These are phyloP conservation scores for Erythrobasidium yunnanense DNA, from an alignment of 768 basidiomycete genomes.

Conservation along the genomic window DNA sequence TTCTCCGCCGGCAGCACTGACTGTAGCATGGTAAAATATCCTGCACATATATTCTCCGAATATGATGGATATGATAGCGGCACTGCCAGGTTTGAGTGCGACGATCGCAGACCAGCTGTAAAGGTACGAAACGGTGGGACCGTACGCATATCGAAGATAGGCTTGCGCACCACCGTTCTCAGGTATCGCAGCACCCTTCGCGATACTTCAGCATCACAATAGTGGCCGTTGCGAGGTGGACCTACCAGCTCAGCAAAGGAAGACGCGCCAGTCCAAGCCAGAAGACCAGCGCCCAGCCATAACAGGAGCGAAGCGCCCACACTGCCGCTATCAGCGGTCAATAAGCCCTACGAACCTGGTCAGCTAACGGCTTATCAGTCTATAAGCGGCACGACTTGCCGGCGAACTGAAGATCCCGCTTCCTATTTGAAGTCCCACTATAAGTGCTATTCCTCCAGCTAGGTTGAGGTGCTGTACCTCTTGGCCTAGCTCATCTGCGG, in stretches of 20 bases:
- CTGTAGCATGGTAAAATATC: slow-evolving; percentile 66
- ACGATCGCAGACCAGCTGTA: slow-evolving; percentile 94
- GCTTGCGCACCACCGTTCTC: slow-evolving; percentile 53
- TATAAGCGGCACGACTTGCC: background rate
- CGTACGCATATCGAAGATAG: slow-evolving; percentile 80
- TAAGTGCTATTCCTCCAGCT: slow-evolving; percentile 28
- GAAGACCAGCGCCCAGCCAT: slow-evolving; percentile 69
- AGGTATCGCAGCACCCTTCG: slow-evolving; percentile 68
- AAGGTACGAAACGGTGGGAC: slow-evolving; percentile 72
- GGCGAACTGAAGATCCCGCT: slow-evolving; percentile 32
- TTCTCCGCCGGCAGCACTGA: slow-evolving; percentile 41
- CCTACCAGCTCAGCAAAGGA: slow-evolving; percentile 32
- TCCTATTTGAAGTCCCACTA: slow-evolving; percentile 33
- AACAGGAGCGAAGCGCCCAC: slow-evolving; percentile 79
- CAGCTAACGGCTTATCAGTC: slow-evolving; percentile 38
- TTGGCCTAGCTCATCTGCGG: background rate
- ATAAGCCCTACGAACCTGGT: slow-evolving; percentile 67
- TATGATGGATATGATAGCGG: slow-evolving; percentile 21
- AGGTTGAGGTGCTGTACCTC: slow-evolving; percentile 24
- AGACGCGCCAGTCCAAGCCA: slow-evolving; percentile 84
- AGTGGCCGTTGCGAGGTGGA: background rate
- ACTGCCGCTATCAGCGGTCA: slow-evolving; percentile 75
- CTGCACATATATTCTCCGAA: slow-evolving; percentile 61
- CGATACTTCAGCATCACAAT: background rate
- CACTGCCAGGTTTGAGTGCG: slow-evolving; percentile 46